Evolutionary conservation across 345 rosid genomes (phyloP).

Genomic region (Geranium rotundifolium): DNA sequence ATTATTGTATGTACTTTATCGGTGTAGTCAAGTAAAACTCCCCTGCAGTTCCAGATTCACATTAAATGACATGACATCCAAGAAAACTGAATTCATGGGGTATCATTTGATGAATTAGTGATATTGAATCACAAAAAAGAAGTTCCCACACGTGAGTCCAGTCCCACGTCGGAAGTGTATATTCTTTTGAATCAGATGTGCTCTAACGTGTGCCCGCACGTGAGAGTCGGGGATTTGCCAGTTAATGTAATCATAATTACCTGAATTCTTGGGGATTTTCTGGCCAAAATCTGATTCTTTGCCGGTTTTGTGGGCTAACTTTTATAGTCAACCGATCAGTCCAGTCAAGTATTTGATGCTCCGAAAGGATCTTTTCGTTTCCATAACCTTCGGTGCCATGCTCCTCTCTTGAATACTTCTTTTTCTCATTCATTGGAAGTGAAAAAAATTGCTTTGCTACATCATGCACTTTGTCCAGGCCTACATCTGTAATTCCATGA

Average conservation of each 20-base stretch:
- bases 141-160: too few relatives aligned
- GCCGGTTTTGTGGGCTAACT: slow-evolving; percentile 31
- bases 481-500: slow-evolving; percentile 47
- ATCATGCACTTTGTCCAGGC: slow-evolving; percentile 37
- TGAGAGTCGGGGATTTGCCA: neutral
- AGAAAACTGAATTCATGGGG: neutral
- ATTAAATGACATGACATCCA: neutral
- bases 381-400: slow-evolving; percentile 61
- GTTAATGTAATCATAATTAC: slow-evolving; percentile 12
- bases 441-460: slow-evolving; percentile 42
- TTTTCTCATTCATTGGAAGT: slow-evolving; percentile 45
- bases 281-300: slow-evolving; percentile 51
- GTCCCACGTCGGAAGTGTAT: too few relatives aligned
- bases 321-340: slow-evolving; percentile 46
- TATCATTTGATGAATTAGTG: too few relatives aligned
- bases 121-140: too few relatives aligned
- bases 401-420: slow-evolving; percentile 34
- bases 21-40: slow-evolving; percentile 22
- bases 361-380: slow-evolving; percentile 46
- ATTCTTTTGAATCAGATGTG: too few relatives aligned
- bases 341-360: slow-evolving; percentile 65
- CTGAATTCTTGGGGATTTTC: slow-evolving; percentile 37
- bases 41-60: slow-evolving; percentile 13
- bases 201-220: too few relatives aligned
- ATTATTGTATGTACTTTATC: slow-evolving; percentile 19